Evolutionary conservation across 495 filamentous ascomycete genomes (phyloP).

Genomic region (Aspergillus heteromorphus): DNA sequence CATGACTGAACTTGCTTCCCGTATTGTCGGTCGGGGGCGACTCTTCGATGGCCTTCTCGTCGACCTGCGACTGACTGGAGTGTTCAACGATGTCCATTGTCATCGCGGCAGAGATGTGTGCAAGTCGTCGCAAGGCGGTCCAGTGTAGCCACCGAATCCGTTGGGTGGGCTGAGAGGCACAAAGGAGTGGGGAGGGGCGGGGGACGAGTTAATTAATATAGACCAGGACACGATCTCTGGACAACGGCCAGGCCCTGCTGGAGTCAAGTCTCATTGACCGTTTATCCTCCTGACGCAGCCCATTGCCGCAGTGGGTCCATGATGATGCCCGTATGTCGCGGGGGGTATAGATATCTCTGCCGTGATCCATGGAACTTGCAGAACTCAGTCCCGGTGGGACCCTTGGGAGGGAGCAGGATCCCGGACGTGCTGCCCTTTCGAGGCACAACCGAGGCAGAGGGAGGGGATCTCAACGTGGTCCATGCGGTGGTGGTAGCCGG

Average conservation of each 20-base stretch:
- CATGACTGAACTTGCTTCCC: constrained; percentile 21
- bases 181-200: background rate
- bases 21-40: constrained; percentile 13
- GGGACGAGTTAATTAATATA: background rate
- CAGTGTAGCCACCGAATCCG: no score
- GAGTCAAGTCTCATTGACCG: no score
- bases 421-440: constrained; percentile 1
- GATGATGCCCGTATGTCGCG: background rate
- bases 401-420: background rate
- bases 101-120: background rate
- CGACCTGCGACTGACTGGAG: constrained; percentile 12
- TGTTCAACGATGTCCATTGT: constrained; percentile 9
- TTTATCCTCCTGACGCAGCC: background rate
- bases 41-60: constrained; percentile 24
- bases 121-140: background rate
- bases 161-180: background rate
- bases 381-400: background rate
- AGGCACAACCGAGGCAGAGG: constrained; percentile 30
- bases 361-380: background rate
- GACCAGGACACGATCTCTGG: background rate
- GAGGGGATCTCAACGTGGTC: constrained; percentile 3
- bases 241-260: background rate
- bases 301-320: background rate
- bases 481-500: constrained; percentile 3
- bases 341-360: background rate